Evolutionary conservation across 2,329 filamentous ascomycete genomes (phyloP).

Genomic region (Xylaria polymorpha): DNA sequence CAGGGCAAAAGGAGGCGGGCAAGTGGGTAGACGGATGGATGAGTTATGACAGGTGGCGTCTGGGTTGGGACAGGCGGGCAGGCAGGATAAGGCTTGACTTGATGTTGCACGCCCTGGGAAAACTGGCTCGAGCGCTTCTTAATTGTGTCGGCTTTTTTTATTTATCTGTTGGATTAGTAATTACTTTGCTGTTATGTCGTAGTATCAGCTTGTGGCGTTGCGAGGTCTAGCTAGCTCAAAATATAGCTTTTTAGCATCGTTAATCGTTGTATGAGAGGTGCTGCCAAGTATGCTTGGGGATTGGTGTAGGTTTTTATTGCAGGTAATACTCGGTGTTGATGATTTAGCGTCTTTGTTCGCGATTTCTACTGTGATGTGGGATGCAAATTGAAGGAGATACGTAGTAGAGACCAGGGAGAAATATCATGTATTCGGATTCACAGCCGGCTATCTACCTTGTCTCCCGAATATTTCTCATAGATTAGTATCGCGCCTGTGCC

Average conservation of each 20-base stretch:
- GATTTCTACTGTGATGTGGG: not conserved
- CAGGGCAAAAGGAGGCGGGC: slow-evolving; percentile 7
- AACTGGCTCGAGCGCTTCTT: not conserved
- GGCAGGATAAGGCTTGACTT: slow-evolving; percentile 16
- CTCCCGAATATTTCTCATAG: no score
- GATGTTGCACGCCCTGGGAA: slow-evolving; percentile 4
- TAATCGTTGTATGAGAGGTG: not conserved
- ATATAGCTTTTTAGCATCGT: not conserved
- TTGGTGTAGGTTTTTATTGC: not conserved
- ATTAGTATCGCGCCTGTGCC: no score
- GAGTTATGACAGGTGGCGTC: slow-evolving; percentile 24
- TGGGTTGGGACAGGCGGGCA: not conserved
- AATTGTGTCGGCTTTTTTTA: not conserved
- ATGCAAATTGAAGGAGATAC: no score
- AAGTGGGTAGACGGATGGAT: not conserved
- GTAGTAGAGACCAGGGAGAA: no score
- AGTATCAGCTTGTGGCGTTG: slow-evolving; percentile 17
- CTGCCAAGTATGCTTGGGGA: not conserved
- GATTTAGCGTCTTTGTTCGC: no score
- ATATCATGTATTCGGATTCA: no score
- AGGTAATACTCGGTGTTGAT: not conserved
- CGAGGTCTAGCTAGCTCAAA: not conserved
- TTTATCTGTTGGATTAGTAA: not conserved
- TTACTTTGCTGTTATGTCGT: slow-evolving; percentile 12
- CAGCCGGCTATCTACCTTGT: no score